Evolutionary conservation across 306 rosid species (phyloP), one percentile per base, ranked within the genome.

Genomic region (Cucurbita ficifolia): DNA sequence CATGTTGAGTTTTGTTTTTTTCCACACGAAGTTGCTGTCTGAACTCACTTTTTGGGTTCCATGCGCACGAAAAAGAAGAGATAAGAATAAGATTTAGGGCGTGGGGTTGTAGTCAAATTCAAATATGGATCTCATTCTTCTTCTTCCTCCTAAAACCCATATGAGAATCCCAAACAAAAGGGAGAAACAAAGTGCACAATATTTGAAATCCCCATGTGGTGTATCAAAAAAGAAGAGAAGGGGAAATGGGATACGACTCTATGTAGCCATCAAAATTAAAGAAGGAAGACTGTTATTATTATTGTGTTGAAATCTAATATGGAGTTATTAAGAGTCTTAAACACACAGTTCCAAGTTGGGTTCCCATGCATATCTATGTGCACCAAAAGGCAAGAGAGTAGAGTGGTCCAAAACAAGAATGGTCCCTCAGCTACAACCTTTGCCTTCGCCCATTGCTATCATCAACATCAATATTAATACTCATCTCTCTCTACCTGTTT

Each of bases 311-410:
- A 68, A 18, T 65, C 4, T 4, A 65, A 65, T 12, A 42, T 7
- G 72, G 38, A 18, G 54, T 48, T 43, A 29, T 29, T 29, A 29
- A 48, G 29, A 21, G 49, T 43, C 54, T 67, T 45, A 22, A 67
- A 67, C 45, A 21, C 72, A 67, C 54, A 67, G 6, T 45, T 67
- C 72, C 72, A 67, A 70, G 59, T 70, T 70, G 59, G 13, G 22
- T 1, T 69, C 40, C 45, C 75, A 70, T 84, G 85, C 93, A 90
- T 88, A 87, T 92, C 90, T 87, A 90, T 87, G 87, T 84, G 89
- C 39, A 43, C 1, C 39, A 21, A 81, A 87, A 86, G 88, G 46
- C 2, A 29, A 29, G 33, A 29, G 33, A 29, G 33, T 9, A 74
- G 84, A 46, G 96, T 92, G 96, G 98, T 90, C 98, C 96, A 79